phyloP scores from a whole-genome alignment of 169 alveolate species.

The Cryptosporidium xiaoi region DNA sequence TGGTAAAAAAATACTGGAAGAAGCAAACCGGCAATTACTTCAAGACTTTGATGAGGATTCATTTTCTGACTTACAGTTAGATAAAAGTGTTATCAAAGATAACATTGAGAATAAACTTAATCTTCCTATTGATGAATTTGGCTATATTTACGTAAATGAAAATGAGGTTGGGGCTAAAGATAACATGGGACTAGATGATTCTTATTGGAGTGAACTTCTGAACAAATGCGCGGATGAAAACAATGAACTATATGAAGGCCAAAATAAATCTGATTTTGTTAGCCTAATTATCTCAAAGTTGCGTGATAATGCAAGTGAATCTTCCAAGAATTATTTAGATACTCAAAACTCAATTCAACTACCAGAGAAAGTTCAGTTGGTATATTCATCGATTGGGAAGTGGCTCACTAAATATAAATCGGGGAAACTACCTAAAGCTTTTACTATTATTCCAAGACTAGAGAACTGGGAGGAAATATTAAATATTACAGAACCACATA shows the following conservation, averaged over 20 bases:
- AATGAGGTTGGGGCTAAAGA: conserved; percentile 11
- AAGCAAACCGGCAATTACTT: conserved; percentile 37
- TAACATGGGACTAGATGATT: conserved; percentile 29
- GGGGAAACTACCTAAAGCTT: conserved; percentile 95
- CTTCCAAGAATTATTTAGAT: not conserved
- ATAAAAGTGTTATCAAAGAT: not conserved
- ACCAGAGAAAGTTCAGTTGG: conserved; percentile 69
- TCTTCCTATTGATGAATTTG: conserved; percentile 73
- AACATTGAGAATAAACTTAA: conserved; percentile 48
- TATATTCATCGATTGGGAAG: conserved; percentile 82
- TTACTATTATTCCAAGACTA: conserved; percentile 90
- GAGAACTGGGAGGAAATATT: conserved; percentile 94
- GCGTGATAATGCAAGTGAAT: conserved; percentile 8
- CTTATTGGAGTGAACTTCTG: conserved; percentile 50
- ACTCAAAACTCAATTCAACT: not conserved
- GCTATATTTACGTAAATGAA: conserved; percentile 23
- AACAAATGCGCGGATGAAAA: not conserved
- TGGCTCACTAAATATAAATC: conserved; percentile 86
- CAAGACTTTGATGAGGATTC: conserved; percentile 15
- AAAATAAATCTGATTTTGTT: not conserved
- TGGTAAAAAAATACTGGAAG: conserved; percentile 35
- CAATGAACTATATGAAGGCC: not conserved
- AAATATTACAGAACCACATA: conserved; percentile 90
- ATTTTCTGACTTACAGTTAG: not conserved
- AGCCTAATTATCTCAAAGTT: not conserved